These are phyloP conservation scores for Cladosporium sp. DNA, from an alignment of 2,329 filamentous ascomycete species.

Conservation along the genomic window DNA sequence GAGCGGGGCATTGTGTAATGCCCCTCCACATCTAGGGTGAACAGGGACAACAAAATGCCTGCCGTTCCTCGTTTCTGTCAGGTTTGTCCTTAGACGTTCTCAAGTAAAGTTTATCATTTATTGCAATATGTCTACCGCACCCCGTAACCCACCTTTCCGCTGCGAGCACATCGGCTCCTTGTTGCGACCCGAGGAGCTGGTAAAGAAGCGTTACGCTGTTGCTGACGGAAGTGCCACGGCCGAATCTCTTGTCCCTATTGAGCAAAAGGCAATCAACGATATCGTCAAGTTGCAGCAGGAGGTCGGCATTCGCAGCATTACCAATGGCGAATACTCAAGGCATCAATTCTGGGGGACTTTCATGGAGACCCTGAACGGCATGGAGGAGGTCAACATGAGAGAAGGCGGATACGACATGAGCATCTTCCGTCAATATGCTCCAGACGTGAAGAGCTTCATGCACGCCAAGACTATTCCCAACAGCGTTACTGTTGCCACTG, in stretches of 20 bases:
- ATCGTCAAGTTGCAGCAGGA: slow-evolving; percentile 37
- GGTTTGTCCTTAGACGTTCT: not conserved
- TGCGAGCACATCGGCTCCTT: slow-evolving; percentile 73
- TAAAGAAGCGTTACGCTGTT: slow-evolving; percentile 58
- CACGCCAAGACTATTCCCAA: slow-evolving; percentile 59
- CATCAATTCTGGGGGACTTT: slow-evolving; percentile 37
- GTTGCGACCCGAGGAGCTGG: slow-evolving; percentile 63
- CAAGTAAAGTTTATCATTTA: not conserved
- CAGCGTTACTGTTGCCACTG: slow-evolving; percentile 57
- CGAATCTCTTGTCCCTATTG: slow-evolving; percentile 32
- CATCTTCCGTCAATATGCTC: slow-evolving; percentile 60
- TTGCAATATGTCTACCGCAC: slow-evolving; percentile 31
- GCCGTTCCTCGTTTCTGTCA: not conserved
- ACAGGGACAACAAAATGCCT: not conserved
- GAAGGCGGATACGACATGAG: slow-evolving; percentile 41
- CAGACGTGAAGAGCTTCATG: slow-evolving; percentile 63
- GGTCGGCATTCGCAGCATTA: slow-evolving; percentile 35
- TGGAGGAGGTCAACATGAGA: slow-evolving; percentile 49
- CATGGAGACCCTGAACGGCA: slow-evolving; percentile 42
- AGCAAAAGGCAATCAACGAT: slow-evolving; percentile 36
- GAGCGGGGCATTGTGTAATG: slow-evolving; percentile 2
- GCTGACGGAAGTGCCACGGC: slow-evolving; percentile 32
- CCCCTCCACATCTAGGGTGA: slow-evolving; percentile 11
- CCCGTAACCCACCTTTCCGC: slow-evolving; percentile 61
- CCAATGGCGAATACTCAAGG: slow-evolving; percentile 37